phyloP scores from a whole-genome alignment of 768 basidiomycete genomes.

The Lactarius akahatsu region DNA sequence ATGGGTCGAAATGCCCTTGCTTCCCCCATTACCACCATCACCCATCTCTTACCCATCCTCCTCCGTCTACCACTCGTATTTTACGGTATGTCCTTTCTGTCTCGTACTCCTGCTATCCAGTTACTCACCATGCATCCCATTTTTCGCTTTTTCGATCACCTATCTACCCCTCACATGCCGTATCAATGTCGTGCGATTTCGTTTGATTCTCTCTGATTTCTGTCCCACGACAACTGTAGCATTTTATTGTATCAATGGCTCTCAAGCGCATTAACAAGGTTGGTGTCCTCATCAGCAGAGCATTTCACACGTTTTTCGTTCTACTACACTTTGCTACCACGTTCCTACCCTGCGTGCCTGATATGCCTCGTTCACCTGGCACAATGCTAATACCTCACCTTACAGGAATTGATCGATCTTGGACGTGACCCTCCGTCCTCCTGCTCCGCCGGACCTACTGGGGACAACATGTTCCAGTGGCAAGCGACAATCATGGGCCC shows the following conservation, averaged over 20 bases:
- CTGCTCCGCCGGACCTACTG: constrained; percentile 97
- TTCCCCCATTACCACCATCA: constrained; percentile 32
- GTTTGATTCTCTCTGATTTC: constrained; percentile 40
- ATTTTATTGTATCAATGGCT: constrained; percentile 59
- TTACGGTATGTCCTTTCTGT: constrained; percentile 25
- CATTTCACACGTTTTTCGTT: neutral
- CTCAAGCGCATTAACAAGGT: constrained; percentile 99
- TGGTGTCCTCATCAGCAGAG: constrained; percentile 28
- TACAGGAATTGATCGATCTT: constrained; percentile 97
- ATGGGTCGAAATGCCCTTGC: constrained; percentile 26
- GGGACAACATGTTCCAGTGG: constrained; percentile 99
- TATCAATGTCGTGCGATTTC: constrained; percentile 36
- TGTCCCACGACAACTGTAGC: constrained; percentile 20
- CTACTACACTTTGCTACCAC: neutral
- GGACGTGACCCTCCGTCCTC: constrained; percentile 99
- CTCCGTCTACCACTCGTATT: constrained; percentile 36
- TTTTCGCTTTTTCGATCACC: neutral
- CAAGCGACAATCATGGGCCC: constrained; percentile 99
- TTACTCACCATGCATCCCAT: neutral
- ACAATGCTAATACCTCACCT: neutral
- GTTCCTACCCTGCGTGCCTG: constrained; percentile 8
- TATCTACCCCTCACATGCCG: constrained; percentile 10
- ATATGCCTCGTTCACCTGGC: constrained; percentile 18
- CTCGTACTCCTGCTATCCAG: constrained; percentile 13
- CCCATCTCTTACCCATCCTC: constrained; percentile 32